Base-by-base conservation (phyloP, 1,284 basidiomycete species). In the Hypsizygus ulmarius region DNA sequence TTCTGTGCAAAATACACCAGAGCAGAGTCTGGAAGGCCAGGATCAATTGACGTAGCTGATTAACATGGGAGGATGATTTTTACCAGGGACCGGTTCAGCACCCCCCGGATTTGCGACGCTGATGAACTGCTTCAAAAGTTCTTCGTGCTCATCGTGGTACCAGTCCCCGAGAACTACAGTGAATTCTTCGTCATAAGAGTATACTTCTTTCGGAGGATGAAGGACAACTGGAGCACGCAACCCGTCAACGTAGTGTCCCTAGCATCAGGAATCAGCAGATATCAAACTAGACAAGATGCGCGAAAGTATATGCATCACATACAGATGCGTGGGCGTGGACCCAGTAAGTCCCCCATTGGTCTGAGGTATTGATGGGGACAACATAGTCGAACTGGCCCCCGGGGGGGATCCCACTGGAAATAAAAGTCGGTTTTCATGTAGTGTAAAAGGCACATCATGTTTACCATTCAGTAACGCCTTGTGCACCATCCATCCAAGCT, bases 271-370 rank as follows among this genome's bases (percentile, higher is more conserved):
- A 9, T 40, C 25, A 39, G 45, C 19, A 48, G 8, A 29, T 11
- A 7, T 16, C 21, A 3, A 6, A 12, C 18, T 32, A 18, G 39
- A 11, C 33, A 33, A 11, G 28, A 36, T n/a, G 18, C 43, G 1
- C 7, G 18, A 39, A 16, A 19, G 28, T 16, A 11, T 15, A 18
- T n/a, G 10, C 12, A 8, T 16, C 1, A 54, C 74, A 43, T 56
- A 84, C 83, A n/a, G 60, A 65, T 35, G 77, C 64, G 61, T 90
- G 87, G 0, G 82, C 81, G 59, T 96, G 93, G 10, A 87, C 82
- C 93, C 93, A 97, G 68, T 88, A 97, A 2, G 92, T 91, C 3
- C 93, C 93, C 70, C 79, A 79, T 64, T 94, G 87, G 3, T 79
- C 77, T 0, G 82, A 84, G 2, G 74, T 62, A 54, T 83, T 74